Percentiles rank a stretch among this genome's conserved stretches.
phyloP scores from a whole-genome alignment of 495 filamentous ascomycete genomes.

The Aspergillus ellipticus region DNA sequence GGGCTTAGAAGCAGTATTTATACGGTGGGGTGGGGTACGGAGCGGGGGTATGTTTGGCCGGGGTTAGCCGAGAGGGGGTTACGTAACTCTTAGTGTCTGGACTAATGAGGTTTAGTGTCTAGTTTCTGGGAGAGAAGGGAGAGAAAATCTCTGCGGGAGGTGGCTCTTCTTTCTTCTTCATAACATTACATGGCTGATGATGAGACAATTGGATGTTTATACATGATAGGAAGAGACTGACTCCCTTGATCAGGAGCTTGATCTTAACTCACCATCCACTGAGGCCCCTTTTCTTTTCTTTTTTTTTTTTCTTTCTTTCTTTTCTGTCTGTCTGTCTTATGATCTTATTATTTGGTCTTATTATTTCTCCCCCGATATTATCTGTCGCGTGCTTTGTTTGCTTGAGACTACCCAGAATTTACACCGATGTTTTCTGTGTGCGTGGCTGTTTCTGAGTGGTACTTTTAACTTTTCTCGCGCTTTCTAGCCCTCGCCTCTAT shows the following conservation, averaged over 20 bases:
- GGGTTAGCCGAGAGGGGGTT: neutral
- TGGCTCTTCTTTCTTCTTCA: constrained; percentile 17
- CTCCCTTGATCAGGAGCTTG: constrained; percentile 40
- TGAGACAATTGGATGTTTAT: constrained; percentile 46
- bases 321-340: constrained; percentile 8
- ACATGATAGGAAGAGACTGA: constrained; percentile 64
- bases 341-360: neutral
- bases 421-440: neutral
- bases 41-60: neutral
- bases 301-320: constrained; percentile 8
- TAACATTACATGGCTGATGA: constrained; percentile 44
- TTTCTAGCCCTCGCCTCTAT: too few species aligned
- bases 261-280: constrained; percentile 50
- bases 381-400: neutral
- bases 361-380: neutral
- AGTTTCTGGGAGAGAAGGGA: neutral
- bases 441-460: neutral
- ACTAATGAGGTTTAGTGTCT: neutral
- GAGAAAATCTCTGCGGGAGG: neutral
- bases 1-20: constrained; percentile 23
- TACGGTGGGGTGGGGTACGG: neutral
- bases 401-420: neutral
- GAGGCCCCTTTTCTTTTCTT: constrained; percentile 29
- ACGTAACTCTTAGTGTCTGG: neutral
- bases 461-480: too few species aligned